Evolutionary conservation across 495 filamentous ascomycete species (phyloP).

Genomic region (Neurospora sublineolata): DNA sequence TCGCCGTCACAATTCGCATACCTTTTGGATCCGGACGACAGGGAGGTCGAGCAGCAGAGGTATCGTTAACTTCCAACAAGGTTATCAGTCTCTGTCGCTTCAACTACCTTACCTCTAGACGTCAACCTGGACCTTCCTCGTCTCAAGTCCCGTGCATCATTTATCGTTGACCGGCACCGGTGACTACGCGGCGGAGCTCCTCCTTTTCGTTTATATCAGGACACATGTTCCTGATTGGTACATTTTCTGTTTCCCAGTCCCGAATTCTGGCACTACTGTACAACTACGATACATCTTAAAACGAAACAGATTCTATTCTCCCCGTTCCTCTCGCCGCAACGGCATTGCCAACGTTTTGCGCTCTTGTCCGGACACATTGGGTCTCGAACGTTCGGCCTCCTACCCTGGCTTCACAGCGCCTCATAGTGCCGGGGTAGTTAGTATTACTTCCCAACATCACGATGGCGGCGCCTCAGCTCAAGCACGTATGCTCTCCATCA

Average conservation of each 20-base stretch:
- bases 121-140: background rate
- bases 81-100: background rate
- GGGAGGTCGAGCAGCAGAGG: background rate
- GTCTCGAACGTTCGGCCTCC: background rate
- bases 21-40: background rate
- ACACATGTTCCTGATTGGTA: background rate
- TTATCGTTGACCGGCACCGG: background rate
- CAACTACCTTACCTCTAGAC: background rate
- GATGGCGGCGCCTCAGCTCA: slow-evolving; percentile 23
- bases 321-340: background rate
- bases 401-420: background rate
- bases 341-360: background rate
- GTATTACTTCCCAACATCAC: background rate
- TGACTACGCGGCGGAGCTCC: background rate
- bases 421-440: background rate
- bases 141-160: background rate
- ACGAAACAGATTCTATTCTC: background rate
- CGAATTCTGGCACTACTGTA: background rate
- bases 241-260: background rate
- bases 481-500: slow-evolving; percentile 15
- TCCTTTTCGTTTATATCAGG: background rate
- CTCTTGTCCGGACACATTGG: background rate
- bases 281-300: background rate
- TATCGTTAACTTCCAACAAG: background rate
- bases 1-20: background rate